Evolutionary conservation across 805 yeast genomes (phyloP).

Genomic region (Cyberlindnera mississippiensis): DNA sequence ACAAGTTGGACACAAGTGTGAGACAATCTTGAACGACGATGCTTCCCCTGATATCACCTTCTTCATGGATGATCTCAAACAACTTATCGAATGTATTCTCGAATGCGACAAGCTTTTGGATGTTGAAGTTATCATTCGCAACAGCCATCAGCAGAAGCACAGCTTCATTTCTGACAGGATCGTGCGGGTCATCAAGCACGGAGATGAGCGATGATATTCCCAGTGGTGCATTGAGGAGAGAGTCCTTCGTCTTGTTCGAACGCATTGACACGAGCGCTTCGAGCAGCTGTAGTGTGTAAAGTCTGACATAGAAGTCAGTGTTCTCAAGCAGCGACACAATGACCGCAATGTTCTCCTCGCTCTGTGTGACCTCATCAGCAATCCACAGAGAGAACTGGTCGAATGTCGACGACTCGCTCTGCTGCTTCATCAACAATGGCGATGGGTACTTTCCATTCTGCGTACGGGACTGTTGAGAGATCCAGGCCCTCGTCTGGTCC

Average conservation of each 20-base stretch:
- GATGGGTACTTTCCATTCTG: slow-evolving; percentile 79
- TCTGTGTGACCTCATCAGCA: slow-evolving; percentile 85
- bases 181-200: slow-evolving; percentile 60
- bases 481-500: slow-evolving; percentile 65
- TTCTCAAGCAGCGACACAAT: slow-evolving; percentile 45
- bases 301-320: slow-evolving; percentile 66
- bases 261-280: slow-evolving; percentile 82
- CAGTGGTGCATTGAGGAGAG: slow-evolving; percentile 66
- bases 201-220: slow-evolving; percentile 74
- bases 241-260: slow-evolving; percentile 66
- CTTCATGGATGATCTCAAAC: slow-evolving; percentile 75
- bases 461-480: slow-evolving; percentile 66
- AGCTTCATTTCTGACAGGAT: slow-evolving; percentile 87
- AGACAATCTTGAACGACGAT: slow-evolving; percentile 89
- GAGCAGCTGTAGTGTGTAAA: slow-evolving; percentile 79
- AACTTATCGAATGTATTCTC: slow-evolving; percentile 85
- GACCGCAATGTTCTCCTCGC: slow-evolving; percentile 29
- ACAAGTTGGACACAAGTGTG: slow-evolving; percentile 63
- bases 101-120: slow-evolving; percentile 91
- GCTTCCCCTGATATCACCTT: slow-evolving; percentile 87
- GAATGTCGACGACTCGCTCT: slow-evolving; percentile 34
- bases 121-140: slow-evolving; percentile 74
- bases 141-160: slow-evolving; percentile 79
- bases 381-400: slow-evolving; percentile 94
- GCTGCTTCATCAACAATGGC: slow-evolving; percentile 55